Base-by-base conservation (phyloP, 1,284 basidiomycete genomes). In the Ustilago bromivora region DNA sequence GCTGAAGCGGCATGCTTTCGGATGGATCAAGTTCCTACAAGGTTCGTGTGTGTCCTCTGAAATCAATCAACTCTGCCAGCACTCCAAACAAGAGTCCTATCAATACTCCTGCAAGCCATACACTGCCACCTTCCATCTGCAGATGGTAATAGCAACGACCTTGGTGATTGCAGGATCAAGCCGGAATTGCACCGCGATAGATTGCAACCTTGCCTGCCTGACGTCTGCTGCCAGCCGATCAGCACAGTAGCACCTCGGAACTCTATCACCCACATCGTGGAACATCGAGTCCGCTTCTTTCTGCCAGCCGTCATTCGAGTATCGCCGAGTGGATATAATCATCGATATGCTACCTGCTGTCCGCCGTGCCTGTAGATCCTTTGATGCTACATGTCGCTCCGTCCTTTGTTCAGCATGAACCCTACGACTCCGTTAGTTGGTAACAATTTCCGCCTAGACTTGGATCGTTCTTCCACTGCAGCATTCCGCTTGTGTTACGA, bases 401-500 rank as follows among this genome's bases (percentile, higher is more conserved):
- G 6, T 11, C 8, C 7, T 8, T 19, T 19, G 8, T 6, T 19
- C 43, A 46, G 7, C 19, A 15, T 46, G 43, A 15, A 5, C n/a
- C 43, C 43, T 3, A 10, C n/a, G 6, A 6, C 43, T 46, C n/a
- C 2, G 7, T 6, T 11, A 8, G 19, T 9, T 11, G 43, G 8
- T 46, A 19, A 15, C 43, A 19, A 11, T 9, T 28, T 46, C n/a
- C 17, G 1, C n/a, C 36, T 19, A 46, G 5, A 17, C 19, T 8
- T 19, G 19, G 7, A n/a, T 19, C n/a, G 7, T 46, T 23, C 43
- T 19, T n/a, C 17, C 40, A 15, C 40, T 46, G 43, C 43, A 46
- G 61, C 65, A 56, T 57, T 53, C 32, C 34, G 47, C 17, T 43
- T 57, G 34, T 41, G 11, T 38, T 6, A 3, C 15, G 38, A 52